phyloP scores from a whole-genome alignment of 345 rosid species.

The Toxicodendron radicans region DNA sequence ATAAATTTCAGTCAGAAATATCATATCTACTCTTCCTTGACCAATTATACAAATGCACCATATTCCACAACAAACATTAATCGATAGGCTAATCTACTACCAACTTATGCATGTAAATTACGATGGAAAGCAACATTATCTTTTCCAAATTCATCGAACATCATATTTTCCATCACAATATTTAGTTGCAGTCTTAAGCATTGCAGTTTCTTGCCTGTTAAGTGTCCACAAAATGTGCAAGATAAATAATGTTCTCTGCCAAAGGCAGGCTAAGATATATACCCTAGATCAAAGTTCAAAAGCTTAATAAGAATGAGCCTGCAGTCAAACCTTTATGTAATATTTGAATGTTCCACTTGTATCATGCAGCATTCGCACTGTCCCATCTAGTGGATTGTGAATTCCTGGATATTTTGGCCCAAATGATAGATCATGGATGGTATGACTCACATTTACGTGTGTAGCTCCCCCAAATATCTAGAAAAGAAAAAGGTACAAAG shows the following conservation, averaged over 20 bases:
- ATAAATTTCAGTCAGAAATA: neutral
- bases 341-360: slow-evolving; percentile 94
- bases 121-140: neutral
- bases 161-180: neutral
- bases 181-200: neutral
- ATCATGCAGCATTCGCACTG: slow-evolving; percentile 59
- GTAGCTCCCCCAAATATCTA: slow-evolving; percentile 91
- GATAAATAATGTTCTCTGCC: neutral
- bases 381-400: slow-evolving; percentile 95
- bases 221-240: neutral
- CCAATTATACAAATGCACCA: neutral
- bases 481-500: slow-evolving; percentile 6
- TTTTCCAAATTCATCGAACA: neutral
- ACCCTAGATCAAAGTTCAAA: slow-evolving; percentile 3
- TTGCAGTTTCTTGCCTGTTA: neutral
- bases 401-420: slow-evolving; percentile 95
- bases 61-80: neutral
- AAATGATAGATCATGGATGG: slow-evolving; percentile 84
- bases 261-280: neutral
- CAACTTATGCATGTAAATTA: neutral
- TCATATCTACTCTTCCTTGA: neutral
- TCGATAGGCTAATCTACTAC: neutral
- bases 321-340: slow-evolving; percentile 75
- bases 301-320: slow-evolving; percentile 16
- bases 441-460: slow-evolving; percentile 88